phyloP scores from a whole-genome alignment of 2,329 filamentous ascomycete genomes.

The Xylariaceae sp. region DNA sequence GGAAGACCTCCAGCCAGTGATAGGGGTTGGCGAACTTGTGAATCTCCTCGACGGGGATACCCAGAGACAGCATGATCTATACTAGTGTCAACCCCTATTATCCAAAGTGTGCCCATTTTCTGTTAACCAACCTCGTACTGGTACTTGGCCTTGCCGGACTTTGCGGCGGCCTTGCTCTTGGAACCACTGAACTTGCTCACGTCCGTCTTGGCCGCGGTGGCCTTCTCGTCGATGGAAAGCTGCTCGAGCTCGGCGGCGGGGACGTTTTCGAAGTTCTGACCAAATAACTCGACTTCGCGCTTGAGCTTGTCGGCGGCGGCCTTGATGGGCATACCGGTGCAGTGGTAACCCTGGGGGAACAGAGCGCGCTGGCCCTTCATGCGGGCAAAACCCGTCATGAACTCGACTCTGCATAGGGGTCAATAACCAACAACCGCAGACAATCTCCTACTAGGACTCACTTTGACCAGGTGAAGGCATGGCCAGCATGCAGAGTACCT shows the following conservation, averaged over 20 bases:
- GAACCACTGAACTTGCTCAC: conserved; percentile 86
- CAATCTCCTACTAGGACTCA: neutral
- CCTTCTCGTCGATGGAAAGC: conserved; percentile 49
- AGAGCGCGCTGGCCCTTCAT: conserved; percentile 81
- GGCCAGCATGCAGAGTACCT: conserved; percentile 73
- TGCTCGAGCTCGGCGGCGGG: conserved; percentile 39
- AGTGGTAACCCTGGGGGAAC: conserved; percentile 14
- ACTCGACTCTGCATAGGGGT: conserved; percentile 49
- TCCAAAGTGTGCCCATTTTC: neutral
- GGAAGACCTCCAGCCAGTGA: conserved; percentile 91
- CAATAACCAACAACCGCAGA: neutral
- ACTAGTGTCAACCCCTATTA: neutral
- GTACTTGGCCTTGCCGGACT: conserved; percentile 91
- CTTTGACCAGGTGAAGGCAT: conserved; percentile 88
- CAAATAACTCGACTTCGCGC: conserved; percentile 17
- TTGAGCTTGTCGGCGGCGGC: conserved; percentile 15
- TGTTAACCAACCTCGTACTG: conserved; percentile 68
- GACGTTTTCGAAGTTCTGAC: conserved; percentile 42
- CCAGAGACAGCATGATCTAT: conserved; percentile 80
- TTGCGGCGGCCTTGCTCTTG: conserved; percentile 86
- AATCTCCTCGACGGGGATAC: conserved; percentile 82
- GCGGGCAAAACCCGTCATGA: conserved; percentile 75
- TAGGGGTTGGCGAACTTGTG: conserved; percentile 88
- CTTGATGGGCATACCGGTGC: conserved; percentile 19
- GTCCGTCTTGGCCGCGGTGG: conserved; percentile 69